Evolutionary conservation across 257 asterid species (phyloP), one percentile per base, ranked within the genome.

Genomic region (Gardenia jasminoides): DNA sequence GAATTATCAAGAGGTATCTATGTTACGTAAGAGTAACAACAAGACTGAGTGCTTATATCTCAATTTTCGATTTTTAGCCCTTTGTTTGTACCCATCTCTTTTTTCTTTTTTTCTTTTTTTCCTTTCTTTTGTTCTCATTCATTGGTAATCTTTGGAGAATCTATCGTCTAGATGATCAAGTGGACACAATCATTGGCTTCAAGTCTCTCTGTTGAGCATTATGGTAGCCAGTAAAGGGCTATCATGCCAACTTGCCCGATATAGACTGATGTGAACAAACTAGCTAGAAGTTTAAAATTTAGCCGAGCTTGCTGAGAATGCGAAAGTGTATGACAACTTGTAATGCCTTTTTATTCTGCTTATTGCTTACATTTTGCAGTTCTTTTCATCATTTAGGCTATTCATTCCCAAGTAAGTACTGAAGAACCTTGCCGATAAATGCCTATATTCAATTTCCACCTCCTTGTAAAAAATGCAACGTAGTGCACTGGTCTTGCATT

Each of bases 171-270:
- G 3, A 24, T 44, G 10, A 41, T 43, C 74, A 73, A 79, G 74
- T 72, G 78, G 78, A 26, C 69, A 79, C 20, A 50, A 80, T 73
- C 52, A 73, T 73, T 80, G 79, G 36, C 69, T 70, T 36, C 79
- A 73, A 64, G 65, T n/a, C 74, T 64, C 41, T 64, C 74, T 33
- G 52, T 54, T 47, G 61, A 28, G 78, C 66, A 62, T 62, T 79
- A 65, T 61, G 82, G 74, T 39, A 62, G 73, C 77, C 31, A 54
- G 12, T 64, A 61, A 47, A 46, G 20, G 46, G 56, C 68, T 52
- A 79, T 50, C 41, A 15, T n/a, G 79, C 78, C 79, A 80, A 73
- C 75, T 50, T 65, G 59, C 43, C 67, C 33, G 79, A 80, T 47
- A 62, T 73, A 73, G 78, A 72, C 73, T 39, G n/a, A 72, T 79